phyloP scores from a whole-genome alignment of 257 asterid species.

The Gynochthodes officinalis region DNA sequence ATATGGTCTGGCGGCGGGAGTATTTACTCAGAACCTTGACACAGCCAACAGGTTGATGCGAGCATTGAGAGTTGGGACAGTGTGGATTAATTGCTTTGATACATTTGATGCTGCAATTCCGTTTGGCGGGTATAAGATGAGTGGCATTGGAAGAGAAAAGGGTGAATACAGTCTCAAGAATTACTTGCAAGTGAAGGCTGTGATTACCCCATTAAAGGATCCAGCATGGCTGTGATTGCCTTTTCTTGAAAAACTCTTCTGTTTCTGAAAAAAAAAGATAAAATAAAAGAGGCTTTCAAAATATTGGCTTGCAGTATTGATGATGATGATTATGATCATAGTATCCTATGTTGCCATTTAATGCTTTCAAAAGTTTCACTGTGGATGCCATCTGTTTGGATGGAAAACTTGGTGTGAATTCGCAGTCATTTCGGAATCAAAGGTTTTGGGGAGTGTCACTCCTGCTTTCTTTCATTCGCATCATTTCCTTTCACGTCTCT shows the following conservation, averaged over 20 bases:
- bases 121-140: constrained; percentile 95
- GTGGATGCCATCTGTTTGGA: not conserved
- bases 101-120: constrained; percentile 89
- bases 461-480: not conserved
- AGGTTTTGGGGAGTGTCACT: not conserved
- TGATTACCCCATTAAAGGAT: constrained; percentile 65
- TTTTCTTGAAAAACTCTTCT: not conserved
- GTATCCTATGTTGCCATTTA: not conserved
- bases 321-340: constrained; percentile 23
- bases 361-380: not conserved
- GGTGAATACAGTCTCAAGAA: constrained; percentile 87
- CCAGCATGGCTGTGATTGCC: constrained; percentile 84
- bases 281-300: constrained; percentile 5
- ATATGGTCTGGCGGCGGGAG: constrained; percentile 92
- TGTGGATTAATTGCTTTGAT: constrained; percentile 84
- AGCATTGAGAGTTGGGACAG: constrained; percentile 81
- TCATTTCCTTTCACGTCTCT: not conserved
- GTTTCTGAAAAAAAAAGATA: constrained; percentile 3
- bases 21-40: constrained; percentile 73
- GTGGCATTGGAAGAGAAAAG: constrained; percentile 91
- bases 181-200: constrained; percentile 96
- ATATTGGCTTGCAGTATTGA: constrained; percentile 10
- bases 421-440: not conserved
- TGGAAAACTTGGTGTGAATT: not conserved
- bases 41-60: constrained; percentile 82